These are phyloP conservation scores for Leucogyrophana mollusca DNA, from an alignment of 768 basidiomycete species.

Conservation along the genomic window DNA sequence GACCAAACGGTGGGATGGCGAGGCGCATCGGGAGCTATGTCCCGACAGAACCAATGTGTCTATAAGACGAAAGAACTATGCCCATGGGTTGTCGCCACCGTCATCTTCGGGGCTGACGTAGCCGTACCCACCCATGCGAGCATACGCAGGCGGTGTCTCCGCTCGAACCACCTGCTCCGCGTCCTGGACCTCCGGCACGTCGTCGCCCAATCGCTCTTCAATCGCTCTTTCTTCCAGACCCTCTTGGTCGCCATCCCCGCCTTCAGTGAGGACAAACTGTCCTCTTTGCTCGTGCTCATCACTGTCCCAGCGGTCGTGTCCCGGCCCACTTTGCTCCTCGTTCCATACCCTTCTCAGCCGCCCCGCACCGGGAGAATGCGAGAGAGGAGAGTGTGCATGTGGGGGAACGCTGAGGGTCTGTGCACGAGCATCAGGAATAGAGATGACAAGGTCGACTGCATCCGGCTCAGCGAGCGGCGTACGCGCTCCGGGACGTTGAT, in stretches of 20 bases:
- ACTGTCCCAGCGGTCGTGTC: neutral
- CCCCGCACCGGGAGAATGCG: constrained; percentile 8
- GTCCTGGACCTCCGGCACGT: neutral
- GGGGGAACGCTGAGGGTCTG: constrained; percentile 10
- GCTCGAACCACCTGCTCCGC: constrained; percentile 8
- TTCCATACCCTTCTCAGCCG: constrained; percentile 24
- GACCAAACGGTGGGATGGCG: too few species aligned
- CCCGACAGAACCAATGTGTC: too few species aligned
- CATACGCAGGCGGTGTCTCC: constrained; percentile 20
- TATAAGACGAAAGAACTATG: too few species aligned
- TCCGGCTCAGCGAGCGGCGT: constrained; percentile 43
- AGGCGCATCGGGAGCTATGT: too few species aligned
- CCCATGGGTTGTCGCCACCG: constrained; percentile 24
- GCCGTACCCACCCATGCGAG: constrained; percentile 7
- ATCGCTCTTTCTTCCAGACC: neutral
- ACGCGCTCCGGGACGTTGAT: constrained; percentile 1
- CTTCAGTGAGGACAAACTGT: constrained; percentile 4
- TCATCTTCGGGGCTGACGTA: constrained; percentile 14
- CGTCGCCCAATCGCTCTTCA: neutral
- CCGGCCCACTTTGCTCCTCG: constrained; percentile 6
- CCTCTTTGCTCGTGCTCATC: neutral
- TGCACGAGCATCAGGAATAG: constrained; percentile 10
- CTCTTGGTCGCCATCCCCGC: constrained; percentile 1
- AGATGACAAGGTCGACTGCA: constrained; percentile 85
- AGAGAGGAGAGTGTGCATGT: constrained; percentile 12